Percentiles rank a stretch among this genome's conserved stretches.
These are phyloP conservation scores for Colletotrichum ledebouriae DNA, from an alignment of 2,329 filamentous ascomycete genomes.

Conservation along the genomic window DNA sequence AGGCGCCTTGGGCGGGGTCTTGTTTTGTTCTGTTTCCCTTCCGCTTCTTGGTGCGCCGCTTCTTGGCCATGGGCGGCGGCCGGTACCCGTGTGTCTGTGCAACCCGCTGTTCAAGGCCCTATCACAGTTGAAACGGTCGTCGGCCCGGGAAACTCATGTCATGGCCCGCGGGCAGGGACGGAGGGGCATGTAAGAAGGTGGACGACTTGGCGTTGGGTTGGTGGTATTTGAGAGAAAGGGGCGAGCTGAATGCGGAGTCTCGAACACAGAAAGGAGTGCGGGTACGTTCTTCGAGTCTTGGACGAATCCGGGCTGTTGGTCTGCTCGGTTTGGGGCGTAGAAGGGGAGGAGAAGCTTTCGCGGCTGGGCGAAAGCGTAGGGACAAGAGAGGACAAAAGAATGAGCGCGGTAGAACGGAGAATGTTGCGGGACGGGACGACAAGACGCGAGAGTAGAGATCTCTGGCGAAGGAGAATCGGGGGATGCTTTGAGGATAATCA, in stretches of 20 bases:
- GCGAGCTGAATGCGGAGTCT: constrained; percentile 13
- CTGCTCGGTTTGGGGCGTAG: constrained; percentile 6
- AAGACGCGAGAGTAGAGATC: background rate
- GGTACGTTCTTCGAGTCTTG: constrained; percentile 14
- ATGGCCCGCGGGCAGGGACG: constrained; percentile 18
- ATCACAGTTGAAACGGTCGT: constrained; percentile 29
- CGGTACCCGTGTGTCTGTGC: constrained; percentile 41
- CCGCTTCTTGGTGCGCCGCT: constrained; percentile 49
- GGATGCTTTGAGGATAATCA: constrained; percentile 40
- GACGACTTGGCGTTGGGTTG: background rate
- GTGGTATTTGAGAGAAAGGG: constrained; percentile 13
- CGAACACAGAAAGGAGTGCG: constrained; percentile 11
- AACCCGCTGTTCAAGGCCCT: constrained; percentile 33
- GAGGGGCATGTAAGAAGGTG: constrained; percentile 9
- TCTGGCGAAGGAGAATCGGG: constrained; percentile 1
- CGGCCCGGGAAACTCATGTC: constrained; percentile 35
- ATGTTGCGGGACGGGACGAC: background rate
- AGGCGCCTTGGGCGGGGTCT: constrained; percentile 39
- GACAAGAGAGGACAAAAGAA: constrained; percentile 11
- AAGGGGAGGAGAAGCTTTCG: background rate
- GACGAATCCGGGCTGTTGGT: constrained; percentile 28
- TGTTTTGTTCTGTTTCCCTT: constrained; percentile 45
- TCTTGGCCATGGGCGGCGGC: constrained; percentile 53
- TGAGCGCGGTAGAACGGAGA: constrained; percentile 23
- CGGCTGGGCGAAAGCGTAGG: background rate